Evolutionary conservation across 768 basidiomycete genomes (phyloP).

Genomic region (Tylopilus balloui): DNA sequence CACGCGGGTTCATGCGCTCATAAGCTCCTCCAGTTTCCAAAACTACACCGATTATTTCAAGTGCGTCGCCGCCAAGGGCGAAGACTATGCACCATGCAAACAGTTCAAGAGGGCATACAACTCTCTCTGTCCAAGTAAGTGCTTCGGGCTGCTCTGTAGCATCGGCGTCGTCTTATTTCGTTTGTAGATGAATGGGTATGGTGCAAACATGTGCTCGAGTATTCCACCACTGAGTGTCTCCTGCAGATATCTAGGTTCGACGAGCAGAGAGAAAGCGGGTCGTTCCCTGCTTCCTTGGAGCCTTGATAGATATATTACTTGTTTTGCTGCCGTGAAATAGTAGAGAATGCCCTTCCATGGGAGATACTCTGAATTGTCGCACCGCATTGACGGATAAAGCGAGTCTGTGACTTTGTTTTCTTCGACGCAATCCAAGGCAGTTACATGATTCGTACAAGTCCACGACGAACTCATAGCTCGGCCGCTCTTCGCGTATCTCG

Average conservation of each 20-base stretch:
- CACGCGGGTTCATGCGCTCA: neutral
- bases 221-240: neutral
- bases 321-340: slow-evolving; percentile 3
- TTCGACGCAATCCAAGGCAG: neutral
- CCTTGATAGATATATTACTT: slow-evolving; percentile 40
- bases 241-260: slow-evolving; percentile 82
- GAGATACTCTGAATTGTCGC: neutral
- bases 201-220: neutral
- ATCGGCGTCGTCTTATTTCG: slow-evolving; percentile 6
- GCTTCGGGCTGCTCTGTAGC: neutral
- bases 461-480: neutral
- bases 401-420: neutral
- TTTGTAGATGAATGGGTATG: slow-evolving; percentile 85
- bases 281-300: slow-evolving; percentile 89
- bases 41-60: slow-evolving; percentile 99
- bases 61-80: slow-evolving; percentile 94
- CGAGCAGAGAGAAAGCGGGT: slow-evolving; percentile 89
- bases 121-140: slow-evolving; percentile 96
- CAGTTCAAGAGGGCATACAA: slow-evolving; percentile 96
- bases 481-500: neutral
- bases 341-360: slow-evolving; percentile 7
- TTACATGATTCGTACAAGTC: slow-evolving; percentile 6
- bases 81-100: slow-evolving; percentile 97
- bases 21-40: slow-evolving; percentile 60
- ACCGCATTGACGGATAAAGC: neutral